Conservation (phyloP, 2,329 filamentous ascomycete genomes). For the Beauveria sp. region DNA sequence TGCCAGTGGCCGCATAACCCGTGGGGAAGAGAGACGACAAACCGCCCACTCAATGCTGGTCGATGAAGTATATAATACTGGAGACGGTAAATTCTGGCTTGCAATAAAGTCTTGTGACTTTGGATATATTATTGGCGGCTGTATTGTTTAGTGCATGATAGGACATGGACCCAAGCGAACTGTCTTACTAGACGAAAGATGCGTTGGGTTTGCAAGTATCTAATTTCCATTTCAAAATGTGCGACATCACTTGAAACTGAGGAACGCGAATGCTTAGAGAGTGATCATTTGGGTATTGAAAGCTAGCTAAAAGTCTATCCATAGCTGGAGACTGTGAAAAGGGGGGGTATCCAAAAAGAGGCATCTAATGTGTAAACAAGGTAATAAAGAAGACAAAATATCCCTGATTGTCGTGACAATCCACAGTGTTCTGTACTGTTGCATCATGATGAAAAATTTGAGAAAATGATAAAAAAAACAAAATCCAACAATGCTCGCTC, state of each 20-base stretch:
- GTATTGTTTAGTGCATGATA: too few species aligned
- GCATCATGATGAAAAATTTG: not conserved
- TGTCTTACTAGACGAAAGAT: too few species aligned
- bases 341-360: constrained; percentile 7
- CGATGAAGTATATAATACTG: too few species aligned
- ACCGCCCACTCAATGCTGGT: too few species aligned
- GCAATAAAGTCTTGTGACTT: too few species aligned
- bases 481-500: constrained; percentile 2
- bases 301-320: constrained; percentile 8
- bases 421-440: constrained; percentile 8
- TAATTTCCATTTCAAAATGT: not conserved
- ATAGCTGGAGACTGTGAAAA: constrained; percentile 4
- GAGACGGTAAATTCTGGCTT: too few species aligned
- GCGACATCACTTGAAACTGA: not conserved
- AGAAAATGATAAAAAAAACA: not conserved
- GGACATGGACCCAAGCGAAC: too few species aligned
- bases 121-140: too few species aligned
- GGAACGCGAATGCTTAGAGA: not conserved
- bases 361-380: constrained; percentile 2
- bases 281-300: constrained; percentile 1
- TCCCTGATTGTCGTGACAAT: constrained; percentile 1
- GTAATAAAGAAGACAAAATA: not conserved
- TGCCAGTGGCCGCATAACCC: not conserved
- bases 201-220: too few species aligned
- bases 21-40: not conserved